A percentile compares a stretch with the other conserved stretches of the same genome.
Conservation (phyloP, 2,329 filamentous ascomycete species). For the Aspergillus ibericus region DNA sequence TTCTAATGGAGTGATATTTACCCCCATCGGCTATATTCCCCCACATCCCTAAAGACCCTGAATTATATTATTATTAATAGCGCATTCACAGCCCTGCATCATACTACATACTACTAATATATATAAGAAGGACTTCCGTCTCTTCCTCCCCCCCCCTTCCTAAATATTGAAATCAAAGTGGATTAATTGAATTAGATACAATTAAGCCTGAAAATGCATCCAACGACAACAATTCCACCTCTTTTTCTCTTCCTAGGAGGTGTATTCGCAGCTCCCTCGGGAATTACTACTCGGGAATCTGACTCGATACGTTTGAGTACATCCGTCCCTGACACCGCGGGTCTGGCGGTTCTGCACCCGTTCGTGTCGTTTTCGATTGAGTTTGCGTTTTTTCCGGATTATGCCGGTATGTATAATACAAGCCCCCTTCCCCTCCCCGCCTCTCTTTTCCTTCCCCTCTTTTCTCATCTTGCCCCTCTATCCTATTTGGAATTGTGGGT, state of each 20-base stretch:
- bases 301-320: neutral
- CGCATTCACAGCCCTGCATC: neutral
- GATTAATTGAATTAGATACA: too few relatives aligned
- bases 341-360: neutral
- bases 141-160: too few relatives aligned
- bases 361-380: slow-evolving; percentile 5
- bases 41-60: neutral
- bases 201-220: too few relatives aligned
- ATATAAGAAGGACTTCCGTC: too few relatives aligned
- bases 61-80: neutral
- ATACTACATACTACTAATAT: neutral
- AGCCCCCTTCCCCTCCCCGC: too few relatives aligned
- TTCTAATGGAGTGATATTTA: neutral
- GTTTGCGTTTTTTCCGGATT: slow-evolving; percentile 5
- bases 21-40: neutral
- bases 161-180: too few relatives aligned
- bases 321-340: neutral
- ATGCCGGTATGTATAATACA: neutral
- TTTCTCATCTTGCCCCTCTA: too few relatives aligned
- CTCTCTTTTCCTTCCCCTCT: too few relatives aligned
- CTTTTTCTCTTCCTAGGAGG: too few relatives aligned
- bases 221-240: too few relatives aligned
- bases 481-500: neutral
- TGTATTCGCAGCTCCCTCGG: neutral
- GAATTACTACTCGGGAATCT: neutral